Evolutionary conservation across 2,329 filamentous ascomycete species (phyloP), one percentile per base, ranked within the genome.

Genomic region (Colletotrichum neosansevieriae): DNA sequence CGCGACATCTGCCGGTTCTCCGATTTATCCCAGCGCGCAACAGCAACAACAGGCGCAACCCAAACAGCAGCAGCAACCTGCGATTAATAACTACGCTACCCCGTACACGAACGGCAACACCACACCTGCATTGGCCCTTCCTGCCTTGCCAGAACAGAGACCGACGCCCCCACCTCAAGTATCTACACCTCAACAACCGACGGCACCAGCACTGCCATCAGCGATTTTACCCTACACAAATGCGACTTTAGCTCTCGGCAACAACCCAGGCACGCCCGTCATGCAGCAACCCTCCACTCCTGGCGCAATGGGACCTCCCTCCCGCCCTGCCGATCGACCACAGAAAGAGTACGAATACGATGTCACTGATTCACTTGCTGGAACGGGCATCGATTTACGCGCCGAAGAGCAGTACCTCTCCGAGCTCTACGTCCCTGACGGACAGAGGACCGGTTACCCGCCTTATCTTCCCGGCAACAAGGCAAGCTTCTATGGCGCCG

Each of bases 381-480:
- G 92, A 17, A 95, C 94, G 15, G 94, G 94, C 57, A 94, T 98
- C 71, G 93, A 97, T 81, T 80, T 97, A 53, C 90, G 91, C 67
- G 94, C 94, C 71, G 94, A 97, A 78, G 93, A 97, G 75, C 92
- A 94, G 73, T 92, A 89, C 72, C 85, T 96, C 78, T 90, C 93
- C 50, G 89, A 89, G 67, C 83, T 89, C 64, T 91, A 89, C 75
- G 86, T 88, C 50, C 79, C 83, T 61, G 84, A 78, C 38, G 75
- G 84, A 9, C 74, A 77, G 62, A 79, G 85, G 74, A 83, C 85
- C 53, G 82, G 90, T 13, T 87, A 86, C 69, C 81, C 82, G 13
- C 81, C 88, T 21, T 87, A 91, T 69, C 80, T 84, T 7, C 80
- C 88, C 1, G 86, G 87, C 12, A 77, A 82, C 45, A 86, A 86